Percentiles rank a stretch among this genome's conserved stretches.
phyloP scores from a whole-genome alignment of 257 asterid genomes.

The Solanum pennellii region DNA sequence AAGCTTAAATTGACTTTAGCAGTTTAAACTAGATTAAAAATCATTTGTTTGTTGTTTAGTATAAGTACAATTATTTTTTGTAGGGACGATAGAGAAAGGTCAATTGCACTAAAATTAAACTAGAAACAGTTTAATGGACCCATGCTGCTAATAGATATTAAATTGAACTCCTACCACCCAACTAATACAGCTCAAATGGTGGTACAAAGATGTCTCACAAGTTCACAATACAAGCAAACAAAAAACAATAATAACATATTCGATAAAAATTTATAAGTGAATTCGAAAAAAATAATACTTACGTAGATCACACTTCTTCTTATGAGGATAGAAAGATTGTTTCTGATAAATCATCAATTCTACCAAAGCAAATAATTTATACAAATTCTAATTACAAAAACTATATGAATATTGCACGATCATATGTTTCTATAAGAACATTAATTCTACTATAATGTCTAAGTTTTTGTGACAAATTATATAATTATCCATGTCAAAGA shows the following conservation, averaged over 20 bases:
- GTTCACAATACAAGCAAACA: background rate
- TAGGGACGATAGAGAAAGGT: background rate
- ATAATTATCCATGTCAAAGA: background rate
- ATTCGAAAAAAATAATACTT: background rate
- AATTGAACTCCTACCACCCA: slow-evolving; percentile 3
- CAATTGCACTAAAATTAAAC: background rate
- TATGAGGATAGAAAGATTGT: background rate
- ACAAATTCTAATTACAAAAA: too few relatives aligned
- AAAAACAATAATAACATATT: background rate
- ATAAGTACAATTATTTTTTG: background rate
- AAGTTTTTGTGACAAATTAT: too few relatives aligned
- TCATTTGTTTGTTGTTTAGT: background rate
- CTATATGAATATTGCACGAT: too few relatives aligned
- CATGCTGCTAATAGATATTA: background rate
- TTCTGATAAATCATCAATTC: rapidly evolving
- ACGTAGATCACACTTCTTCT: rapidly evolving
- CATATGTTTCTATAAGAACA: background rate
- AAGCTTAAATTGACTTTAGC: background rate
- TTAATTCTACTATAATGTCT: background rate
- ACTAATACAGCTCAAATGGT: background rate
- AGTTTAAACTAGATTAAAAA: background rate
- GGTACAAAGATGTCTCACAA: background rate
- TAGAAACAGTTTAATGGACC: slow-evolving; percentile 1
- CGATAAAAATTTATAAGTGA: background rate
- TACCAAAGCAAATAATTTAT: too few relatives aligned